Evolutionary conservation across 352 stramenopile genomes (phyloP).

Genomic region (Globisporangium canariense): DNA sequence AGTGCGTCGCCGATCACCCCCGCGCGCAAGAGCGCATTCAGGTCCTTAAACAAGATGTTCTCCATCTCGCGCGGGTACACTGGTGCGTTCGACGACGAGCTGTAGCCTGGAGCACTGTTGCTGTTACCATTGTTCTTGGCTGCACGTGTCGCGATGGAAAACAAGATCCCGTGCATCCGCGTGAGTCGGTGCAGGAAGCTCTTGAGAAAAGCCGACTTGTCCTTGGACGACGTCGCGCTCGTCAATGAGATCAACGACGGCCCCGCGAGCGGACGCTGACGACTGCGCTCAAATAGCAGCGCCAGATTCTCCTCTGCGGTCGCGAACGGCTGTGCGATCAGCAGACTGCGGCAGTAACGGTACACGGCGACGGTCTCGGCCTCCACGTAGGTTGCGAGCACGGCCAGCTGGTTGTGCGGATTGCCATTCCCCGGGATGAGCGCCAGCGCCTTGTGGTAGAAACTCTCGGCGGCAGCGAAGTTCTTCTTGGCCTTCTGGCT

Average conservation of each 20-base stretch:
- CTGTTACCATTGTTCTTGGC: conserved; percentile 6
- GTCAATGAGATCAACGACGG: conserved; percentile 31
- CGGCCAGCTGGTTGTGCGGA: conserved; percentile 82
- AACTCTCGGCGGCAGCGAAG: conserved; percentile 59
- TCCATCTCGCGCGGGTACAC: conserved; percentile 74
- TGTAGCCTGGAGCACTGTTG: not conserved
- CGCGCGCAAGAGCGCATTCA: conserved; percentile 46
- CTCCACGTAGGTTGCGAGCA: conserved; percentile 85
- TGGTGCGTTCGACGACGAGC: conserved; percentile 6
- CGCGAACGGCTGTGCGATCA: conserved; percentile 82
- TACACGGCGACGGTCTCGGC: conserved; percentile 90
- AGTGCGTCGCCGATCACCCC: conserved; percentile 69
- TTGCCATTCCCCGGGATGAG: conserved; percentile 81
- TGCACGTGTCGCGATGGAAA: conserved; percentile 41
- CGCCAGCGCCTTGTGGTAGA: conserved; percentile 68
- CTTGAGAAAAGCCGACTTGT: conserved; percentile 85
- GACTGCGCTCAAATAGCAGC: conserved; percentile 85
- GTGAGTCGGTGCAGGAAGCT: conserved; percentile 86
- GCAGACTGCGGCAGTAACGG: conserved; percentile 84
- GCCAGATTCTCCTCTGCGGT: conserved; percentile 88
- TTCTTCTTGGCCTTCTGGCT: conserved; percentile 86
- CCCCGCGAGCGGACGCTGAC: conserved; percentile 57
- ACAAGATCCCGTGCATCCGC: conserved; percentile 82
- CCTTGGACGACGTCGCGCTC: conserved; percentile 44
- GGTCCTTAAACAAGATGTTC: conserved; percentile 54